Evolutionary conservation across 768 basidiomycete genomes (phyloP).

Genomic region (Lactifluus echinatus): DNA sequence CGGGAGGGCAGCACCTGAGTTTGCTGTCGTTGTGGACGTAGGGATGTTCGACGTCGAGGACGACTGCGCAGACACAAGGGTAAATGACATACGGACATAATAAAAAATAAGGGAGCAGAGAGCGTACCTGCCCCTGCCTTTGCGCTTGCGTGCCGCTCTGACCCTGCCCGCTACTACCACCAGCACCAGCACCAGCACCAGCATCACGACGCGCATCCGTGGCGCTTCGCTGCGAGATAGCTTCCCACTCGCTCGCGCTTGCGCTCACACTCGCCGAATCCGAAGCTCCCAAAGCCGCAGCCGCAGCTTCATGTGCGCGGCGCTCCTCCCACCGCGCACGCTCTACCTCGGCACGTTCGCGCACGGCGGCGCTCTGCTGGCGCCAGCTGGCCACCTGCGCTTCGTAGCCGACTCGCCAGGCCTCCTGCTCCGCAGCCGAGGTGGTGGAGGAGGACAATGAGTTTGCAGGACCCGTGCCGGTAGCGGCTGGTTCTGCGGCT

Average conservation of each 20-base stretch:
- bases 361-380: constrained; percentile 58
- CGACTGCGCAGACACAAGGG: too few species aligned
- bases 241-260: constrained; percentile 10
- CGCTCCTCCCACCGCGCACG: constrained; percentile 65
- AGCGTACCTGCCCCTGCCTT: not conserved
- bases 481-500: not conserved
- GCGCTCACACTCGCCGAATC: constrained; percentile 23
- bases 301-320: constrained; percentile 50
- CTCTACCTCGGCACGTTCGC: constrained; percentile 66
- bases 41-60: not conserved
- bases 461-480: not conserved
- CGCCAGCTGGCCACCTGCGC: constrained; percentile 63
- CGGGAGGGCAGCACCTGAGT: not conserved
- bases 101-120: not conserved
- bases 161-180: constrained; percentile 36
- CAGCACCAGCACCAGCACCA: constrained; percentile 29
- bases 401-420: constrained; percentile 65
- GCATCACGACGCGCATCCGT: not conserved
- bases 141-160: constrained; percentile 16
- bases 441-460: not conserved
- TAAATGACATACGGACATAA: not conserved
- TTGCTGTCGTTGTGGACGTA: not conserved
- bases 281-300: too few species aligned
- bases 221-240: constrained; percentile 3
- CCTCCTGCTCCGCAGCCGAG: constrained; percentile 30